These are phyloP conservation scores for Collariella sp. DNA, from an alignment of 495 filamentous ascomycete species.

Conservation along the genomic window DNA sequence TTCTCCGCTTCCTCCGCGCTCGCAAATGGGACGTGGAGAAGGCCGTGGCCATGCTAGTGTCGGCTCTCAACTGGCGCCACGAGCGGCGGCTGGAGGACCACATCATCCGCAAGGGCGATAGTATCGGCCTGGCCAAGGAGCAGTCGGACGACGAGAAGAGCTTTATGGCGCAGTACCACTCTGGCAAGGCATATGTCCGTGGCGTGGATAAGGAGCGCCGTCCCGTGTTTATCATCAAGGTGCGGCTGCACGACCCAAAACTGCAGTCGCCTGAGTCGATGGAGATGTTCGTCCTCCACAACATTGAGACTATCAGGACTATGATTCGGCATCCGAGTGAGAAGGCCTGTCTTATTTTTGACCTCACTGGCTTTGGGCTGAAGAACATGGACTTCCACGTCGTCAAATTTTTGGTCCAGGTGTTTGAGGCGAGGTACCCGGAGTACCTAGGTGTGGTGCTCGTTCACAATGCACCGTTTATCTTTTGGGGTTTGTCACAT, in stretches of 20 bases:
- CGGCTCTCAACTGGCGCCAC: conserved; percentile 5
- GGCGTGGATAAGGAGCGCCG: neutral
- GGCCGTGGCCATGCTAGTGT: conserved; percentile 4
- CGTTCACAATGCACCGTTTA: conserved; percentile 7
- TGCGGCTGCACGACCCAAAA: conserved; percentile 9
- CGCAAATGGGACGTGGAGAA: conserved; percentile 5
- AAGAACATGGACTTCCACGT: conserved; percentile 13
- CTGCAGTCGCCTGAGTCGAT: conserved; percentile 8
- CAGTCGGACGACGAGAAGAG: conserved; percentile 1
- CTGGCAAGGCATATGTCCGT: conserved; percentile 8
- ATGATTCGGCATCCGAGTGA: conserved; percentile 6
- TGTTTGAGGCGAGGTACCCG: conserved; percentile 11
- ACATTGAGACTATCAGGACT: conserved; percentile 11
- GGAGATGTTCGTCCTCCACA: conserved; percentile 10
- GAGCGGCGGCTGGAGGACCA: conserved; percentile 2
- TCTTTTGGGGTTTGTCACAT: conserved; percentile 8
- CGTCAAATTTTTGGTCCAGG: conserved; percentile 10
- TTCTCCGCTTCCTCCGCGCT: conserved; percentile 3
- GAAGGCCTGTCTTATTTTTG: conserved; percentile 11
- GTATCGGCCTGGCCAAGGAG: neutral
- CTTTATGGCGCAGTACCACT: conserved; percentile 9
- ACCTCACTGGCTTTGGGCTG: conserved; percentile 10
- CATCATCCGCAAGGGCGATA: conserved; percentile 1
- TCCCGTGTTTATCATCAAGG: conserved; percentile 11
- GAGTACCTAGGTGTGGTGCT: conserved; percentile 11